Percentiles rank a stretch among this genome's conserved stretches.
These are phyloP conservation scores for Lignosus rhinocerotis DNA, from an alignment of 1,284 basidiomycete genomes.

Conservation along the genomic window DNA sequence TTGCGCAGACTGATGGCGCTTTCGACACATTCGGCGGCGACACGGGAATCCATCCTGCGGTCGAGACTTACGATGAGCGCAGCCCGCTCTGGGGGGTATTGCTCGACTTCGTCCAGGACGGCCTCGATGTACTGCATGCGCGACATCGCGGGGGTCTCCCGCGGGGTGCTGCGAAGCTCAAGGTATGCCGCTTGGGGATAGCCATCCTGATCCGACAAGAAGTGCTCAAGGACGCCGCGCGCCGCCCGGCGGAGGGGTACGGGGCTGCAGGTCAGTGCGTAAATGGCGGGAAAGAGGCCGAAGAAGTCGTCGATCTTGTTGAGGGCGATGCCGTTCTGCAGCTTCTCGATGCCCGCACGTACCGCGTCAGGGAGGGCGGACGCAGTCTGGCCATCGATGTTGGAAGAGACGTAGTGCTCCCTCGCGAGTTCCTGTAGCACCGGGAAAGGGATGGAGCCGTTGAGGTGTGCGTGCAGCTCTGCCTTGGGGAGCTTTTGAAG, in stretches of 20 bases:
- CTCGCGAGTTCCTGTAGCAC: slow-evolving; percentile 66
- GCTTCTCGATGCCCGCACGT: slow-evolving; percentile 43
- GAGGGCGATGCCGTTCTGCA: slow-evolving; percentile 54
- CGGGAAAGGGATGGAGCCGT: slow-evolving; percentile 74
- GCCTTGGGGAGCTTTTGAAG: slow-evolving; percentile 69
- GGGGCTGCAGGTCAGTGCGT: slow-evolving; percentile 67
- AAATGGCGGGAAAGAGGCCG: slow-evolving; percentile 72
- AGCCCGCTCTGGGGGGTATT: slow-evolving; percentile 48
- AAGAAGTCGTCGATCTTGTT: slow-evolving; percentile 70
- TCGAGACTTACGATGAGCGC: slow-evolving; percentile 76
- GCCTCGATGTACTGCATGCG: slow-evolving; percentile 59
- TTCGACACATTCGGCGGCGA: slow-evolving; percentile 55
- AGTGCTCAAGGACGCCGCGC: slow-evolving; percentile 60
- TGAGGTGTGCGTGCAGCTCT: slow-evolving; percentile 81
- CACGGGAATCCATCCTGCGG: slow-evolving; percentile 55
- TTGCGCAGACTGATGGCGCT: slow-evolving; percentile 56
- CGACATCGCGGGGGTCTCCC: slow-evolving; percentile 54
- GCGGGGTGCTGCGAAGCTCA: slow-evolving; percentile 74
- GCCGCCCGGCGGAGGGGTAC: slow-evolving; percentile 53
- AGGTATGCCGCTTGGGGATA: slow-evolving; percentile 63
- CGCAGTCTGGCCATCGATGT: slow-evolving; percentile 4
- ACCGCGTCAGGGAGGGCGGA: slow-evolving; percentile 35
- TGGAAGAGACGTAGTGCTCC: slow-evolving; percentile 33
- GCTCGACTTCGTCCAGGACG: slow-evolving; percentile 67
- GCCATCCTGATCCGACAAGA: slow-evolving; percentile 45